Evolutionary conservation across 352 stramenopile species (phyloP).

Genomic region (Phytopythium boreale): DNA sequence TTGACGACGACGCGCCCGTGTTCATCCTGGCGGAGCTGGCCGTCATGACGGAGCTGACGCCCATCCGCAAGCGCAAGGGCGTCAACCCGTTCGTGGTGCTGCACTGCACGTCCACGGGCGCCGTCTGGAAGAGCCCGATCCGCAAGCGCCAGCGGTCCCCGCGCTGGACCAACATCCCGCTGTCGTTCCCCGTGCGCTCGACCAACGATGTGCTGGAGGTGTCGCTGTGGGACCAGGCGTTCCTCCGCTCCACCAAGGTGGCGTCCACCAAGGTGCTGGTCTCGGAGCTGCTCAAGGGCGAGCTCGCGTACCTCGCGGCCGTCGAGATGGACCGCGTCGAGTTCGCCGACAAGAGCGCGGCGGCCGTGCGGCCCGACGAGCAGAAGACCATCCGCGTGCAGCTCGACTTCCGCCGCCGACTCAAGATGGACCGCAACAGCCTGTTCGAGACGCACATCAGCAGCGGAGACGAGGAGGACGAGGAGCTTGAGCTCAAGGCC

Average conservation of each 20-base stretch:
- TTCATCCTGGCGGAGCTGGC: slow-evolving; percentile 13
- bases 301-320: slow-evolving; percentile 31
- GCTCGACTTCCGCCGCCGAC: slow-evolving; percentile 19
- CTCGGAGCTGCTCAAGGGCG: slow-evolving; percentile 37
- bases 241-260: slow-evolving; percentile 63
- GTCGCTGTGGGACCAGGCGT: slow-evolving; percentile 62
- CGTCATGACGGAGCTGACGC: slow-evolving; percentile 20
- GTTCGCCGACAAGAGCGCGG: slow-evolving; percentile 13
- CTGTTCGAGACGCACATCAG: slow-evolving; percentile 6
- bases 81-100: slow-evolving; percentile 59
- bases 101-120: slow-evolving; percentile 23
- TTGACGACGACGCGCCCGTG: slow-evolving; percentile 16
- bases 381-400: slow-evolving; percentile 36
- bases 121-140: slow-evolving; percentile 47
- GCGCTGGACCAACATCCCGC: slow-evolving; percentile 35
- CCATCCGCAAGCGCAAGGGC: slow-evolving; percentile 49
- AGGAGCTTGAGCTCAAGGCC: neutral
- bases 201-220: slow-evolving; percentile 42
- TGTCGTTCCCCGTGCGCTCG: slow-evolving; percentile 35
- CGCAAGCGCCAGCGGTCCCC: slow-evolving; percentile 35
- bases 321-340: slow-evolving; percentile 53
- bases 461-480: slow-evolving; percentile 1
- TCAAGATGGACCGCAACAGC: slow-evolving; percentile 4
- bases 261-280: slow-evolving; percentile 39
- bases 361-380: slow-evolving; percentile 14